phyloP scores from a whole-genome alignment of 106 monocot genomes.

The Posidonia australis region DNA sequence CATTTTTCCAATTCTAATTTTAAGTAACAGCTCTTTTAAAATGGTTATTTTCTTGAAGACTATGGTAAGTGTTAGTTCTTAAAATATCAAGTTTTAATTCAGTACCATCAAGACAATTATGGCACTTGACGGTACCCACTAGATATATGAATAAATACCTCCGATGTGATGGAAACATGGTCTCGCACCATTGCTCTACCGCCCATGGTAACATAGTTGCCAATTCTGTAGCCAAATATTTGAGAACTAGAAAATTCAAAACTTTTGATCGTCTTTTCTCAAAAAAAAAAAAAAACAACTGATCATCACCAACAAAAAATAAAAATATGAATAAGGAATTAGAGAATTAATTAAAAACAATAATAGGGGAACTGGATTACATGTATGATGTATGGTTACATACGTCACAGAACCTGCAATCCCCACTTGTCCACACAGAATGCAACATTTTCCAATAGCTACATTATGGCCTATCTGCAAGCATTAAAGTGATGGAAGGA shows the following conservation, averaged over 20 bases:
- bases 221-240: slow-evolving; percentile 37
- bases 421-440: slow-evolving; percentile 97
- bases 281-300: neutral
- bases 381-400: neutral
- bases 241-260: neutral
- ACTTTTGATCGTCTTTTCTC: no score
- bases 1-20: neutral
- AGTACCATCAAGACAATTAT: neutral
- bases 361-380: no score
- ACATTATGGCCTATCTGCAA: slow-evolving; percentile 94
- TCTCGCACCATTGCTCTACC: slow-evolving; percentile 73
- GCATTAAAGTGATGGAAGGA: neutral
- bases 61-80: neutral
- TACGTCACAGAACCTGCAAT: slow-evolving; percentile 96
- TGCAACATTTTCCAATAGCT: slow-evolving; percentile 75
- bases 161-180: slow-evolving; percentile 87
- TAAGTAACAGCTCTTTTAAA: neutral
- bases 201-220: slow-evolving; percentile 83
- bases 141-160: slow-evolving; percentile 32
- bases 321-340: neutral
- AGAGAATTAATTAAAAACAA: no score
- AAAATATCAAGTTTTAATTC: neutral
- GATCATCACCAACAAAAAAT: neutral
- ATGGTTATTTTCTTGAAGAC: no score
- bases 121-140: neutral